phyloP scores from a whole-genome alignment of 176 grass and related monocot genomes.

The Aegilops sharonensis region DNA sequence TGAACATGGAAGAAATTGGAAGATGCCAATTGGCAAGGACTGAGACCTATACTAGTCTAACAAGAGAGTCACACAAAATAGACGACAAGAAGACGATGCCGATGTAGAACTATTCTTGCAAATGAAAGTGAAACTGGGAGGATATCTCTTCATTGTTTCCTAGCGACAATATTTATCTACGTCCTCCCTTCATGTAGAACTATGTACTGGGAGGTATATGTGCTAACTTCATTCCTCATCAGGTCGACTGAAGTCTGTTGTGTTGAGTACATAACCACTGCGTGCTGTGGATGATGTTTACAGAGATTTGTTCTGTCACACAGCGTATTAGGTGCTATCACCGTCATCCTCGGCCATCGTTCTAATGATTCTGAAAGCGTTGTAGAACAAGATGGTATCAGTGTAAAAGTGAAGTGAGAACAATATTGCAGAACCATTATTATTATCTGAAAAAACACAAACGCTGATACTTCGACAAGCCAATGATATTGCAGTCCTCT shows the following conservation, averaged over 20 bases:
- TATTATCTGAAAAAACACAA: neutral
- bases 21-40: neutral
- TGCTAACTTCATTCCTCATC: neutral
- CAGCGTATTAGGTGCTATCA: constrained; percentile 55
- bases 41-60: neutral
- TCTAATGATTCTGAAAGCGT: neutral
- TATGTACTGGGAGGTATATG: constrained; percentile 70
- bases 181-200: constrained; percentile 37
- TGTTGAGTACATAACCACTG: neutral
- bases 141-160: neutral
- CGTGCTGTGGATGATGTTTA: neutral
- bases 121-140: neutral
- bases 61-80: neutral
- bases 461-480: neutral
- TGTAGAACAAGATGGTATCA: neutral
- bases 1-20: neutral
- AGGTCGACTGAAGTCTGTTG: neutral
- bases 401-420: neutral
- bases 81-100: neutral
- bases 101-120: neutral
- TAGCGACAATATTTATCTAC: constrained; percentile 36
- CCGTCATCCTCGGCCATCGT: neutral
- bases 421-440: constrained; percentile 27
- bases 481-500: neutral
- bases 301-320: neutral